Percentiles rank a stretch among this genome's conserved stretches.
These are phyloP conservation scores for Lasiodiplodia gonubiensis DNA, from an alignment of 2,329 filamentous ascomycete species.

Conservation along the genomic window DNA sequence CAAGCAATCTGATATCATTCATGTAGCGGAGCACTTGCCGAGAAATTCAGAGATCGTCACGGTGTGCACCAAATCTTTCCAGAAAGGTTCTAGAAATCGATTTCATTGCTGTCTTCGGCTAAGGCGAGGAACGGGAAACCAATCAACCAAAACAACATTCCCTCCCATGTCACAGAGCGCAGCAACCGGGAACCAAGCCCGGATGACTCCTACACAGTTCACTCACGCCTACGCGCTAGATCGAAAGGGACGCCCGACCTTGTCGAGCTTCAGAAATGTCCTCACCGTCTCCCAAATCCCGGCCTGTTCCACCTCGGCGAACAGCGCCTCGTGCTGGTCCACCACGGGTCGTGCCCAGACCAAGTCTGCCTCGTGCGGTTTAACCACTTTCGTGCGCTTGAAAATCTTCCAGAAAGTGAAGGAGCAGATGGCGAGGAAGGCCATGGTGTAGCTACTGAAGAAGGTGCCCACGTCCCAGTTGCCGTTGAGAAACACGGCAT, in stretches of 20 bases:
- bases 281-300: background rate
- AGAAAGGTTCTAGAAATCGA: too few relatives aligned
- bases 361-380: constrained; percentile 16
- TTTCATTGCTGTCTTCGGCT: too few relatives aligned
- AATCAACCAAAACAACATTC: too few relatives aligned
- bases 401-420: constrained; percentile 39
- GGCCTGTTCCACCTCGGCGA: constrained; percentile 40
- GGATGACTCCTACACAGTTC: too few relatives aligned
- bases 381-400: constrained; percentile 38
- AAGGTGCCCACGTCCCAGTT: constrained; percentile 52
- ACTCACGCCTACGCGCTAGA: background rate
- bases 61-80: too few relatives aligned
- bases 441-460: constrained; percentile 56
- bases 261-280: background rate
- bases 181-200: too few relatives aligned
- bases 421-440: constrained; percentile 52
- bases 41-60: too few relatives aligned
- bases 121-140: too few relatives aligned
- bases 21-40: too few relatives aligned
- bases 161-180: too few relatives aligned
- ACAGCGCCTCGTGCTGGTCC: constrained; percentile 40
- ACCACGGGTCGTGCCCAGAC: background rate
- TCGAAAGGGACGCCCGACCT: background rate
- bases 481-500: constrained; percentile 52
- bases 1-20: too few relatives aligned